Percentiles rank a stretch among this genome's conserved stretches.
Evolutionary conservation across 139 green algal genomes (phyloP).

Genomic region (Pedinophyceae sp.): DNA sequence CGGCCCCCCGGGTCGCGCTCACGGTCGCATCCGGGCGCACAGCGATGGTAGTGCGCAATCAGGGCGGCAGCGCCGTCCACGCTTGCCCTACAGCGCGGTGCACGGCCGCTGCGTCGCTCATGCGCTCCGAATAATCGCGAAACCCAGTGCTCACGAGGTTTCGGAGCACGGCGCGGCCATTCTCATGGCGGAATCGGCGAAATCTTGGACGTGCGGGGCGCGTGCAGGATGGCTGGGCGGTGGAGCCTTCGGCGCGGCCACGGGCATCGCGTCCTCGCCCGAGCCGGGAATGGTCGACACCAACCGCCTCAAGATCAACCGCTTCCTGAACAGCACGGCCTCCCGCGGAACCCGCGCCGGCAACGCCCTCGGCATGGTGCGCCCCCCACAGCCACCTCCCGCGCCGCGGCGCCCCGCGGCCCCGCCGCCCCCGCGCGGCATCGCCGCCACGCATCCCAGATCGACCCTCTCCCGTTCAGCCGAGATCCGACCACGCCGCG

Average conservation of each 20-base stretch:
- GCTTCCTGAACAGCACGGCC: background rate
- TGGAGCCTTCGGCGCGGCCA: no score
- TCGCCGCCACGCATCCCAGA: no score
- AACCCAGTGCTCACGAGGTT: slow-evolving; percentile 62
- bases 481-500: background rate
- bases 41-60: background rate
- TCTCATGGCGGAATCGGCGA: no score
- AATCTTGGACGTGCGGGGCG: no score
- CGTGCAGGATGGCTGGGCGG: no score
- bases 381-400: no score
- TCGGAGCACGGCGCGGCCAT: slow-evolving; percentile 34
- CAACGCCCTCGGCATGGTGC: slow-evolving; percentile 2
- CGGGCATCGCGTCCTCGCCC: no score
- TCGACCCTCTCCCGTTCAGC: no score
- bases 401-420: no score
- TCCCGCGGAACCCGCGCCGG: background rate
- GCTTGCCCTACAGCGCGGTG: background rate
- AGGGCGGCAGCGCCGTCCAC: background rate
- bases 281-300: no score
- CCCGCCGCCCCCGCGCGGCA: no score
- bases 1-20: slow-evolving; percentile 23
- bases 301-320: background rate
- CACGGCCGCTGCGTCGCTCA: background rate
- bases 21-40: slow-evolving; percentile 9
- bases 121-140: background rate